These are phyloP conservation scores for Russula sp. DNA, from an alignment of 768 basidiomycete species.

Conservation along the genomic window DNA sequence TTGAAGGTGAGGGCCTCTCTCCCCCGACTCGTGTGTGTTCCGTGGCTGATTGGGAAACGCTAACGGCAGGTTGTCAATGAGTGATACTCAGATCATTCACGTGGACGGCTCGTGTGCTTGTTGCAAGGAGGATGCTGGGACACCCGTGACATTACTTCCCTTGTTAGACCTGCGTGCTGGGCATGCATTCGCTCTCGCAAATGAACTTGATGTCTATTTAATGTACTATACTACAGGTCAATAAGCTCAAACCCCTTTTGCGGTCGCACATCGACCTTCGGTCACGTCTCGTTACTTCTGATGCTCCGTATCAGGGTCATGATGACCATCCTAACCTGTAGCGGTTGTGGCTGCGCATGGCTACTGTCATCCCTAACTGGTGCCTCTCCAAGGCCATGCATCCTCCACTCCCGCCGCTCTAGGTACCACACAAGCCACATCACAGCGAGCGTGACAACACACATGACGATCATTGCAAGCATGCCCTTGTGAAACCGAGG, in stretches of 20 bases:
- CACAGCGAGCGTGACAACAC: constrained; percentile 47
- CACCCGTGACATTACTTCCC: no score
- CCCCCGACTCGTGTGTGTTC: no score
- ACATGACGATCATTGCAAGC: constrained; percentile 57
- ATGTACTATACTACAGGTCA: not conserved
- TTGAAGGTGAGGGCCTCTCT: constrained; percentile 18
- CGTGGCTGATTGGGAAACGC: not conserved
- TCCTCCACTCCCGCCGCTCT: constrained; percentile 36
- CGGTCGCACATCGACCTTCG: no score
- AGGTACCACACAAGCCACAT: constrained; percentile 54
- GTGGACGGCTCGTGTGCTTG: not conserved
- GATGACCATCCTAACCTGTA: not conserved
- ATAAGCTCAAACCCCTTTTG: no score
- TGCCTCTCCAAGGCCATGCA: not conserved
- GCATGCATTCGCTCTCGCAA: not conserved
- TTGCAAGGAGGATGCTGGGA: no score
- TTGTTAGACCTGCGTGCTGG: not conserved
- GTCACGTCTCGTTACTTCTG: not conserved
- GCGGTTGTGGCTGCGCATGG: no score
- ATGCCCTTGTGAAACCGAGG: constrained; percentile 62
- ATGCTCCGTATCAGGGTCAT: not conserved
- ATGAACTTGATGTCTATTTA: not conserved
- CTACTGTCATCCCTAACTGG: not conserved
- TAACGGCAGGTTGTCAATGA: constrained; percentile 19
- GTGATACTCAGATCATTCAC: not conserved